Conservation (phyloP, 495 filamentous ascomycete genomes). For the Cercophora samala region DNA sequence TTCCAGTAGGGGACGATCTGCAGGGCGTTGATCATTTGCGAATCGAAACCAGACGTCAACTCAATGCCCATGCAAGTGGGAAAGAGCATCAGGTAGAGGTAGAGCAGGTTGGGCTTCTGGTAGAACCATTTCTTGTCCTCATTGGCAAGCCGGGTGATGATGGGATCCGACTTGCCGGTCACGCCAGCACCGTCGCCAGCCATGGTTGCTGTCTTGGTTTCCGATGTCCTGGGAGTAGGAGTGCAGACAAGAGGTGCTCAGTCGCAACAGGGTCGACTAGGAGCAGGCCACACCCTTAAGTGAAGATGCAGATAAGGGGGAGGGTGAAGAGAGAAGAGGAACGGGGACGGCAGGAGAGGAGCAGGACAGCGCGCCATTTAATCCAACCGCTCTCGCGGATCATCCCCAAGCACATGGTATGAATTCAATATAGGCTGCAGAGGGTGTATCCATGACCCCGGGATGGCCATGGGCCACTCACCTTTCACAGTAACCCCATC, state of each 20-base stretch:
- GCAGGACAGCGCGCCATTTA: slow-evolving; percentile 5
- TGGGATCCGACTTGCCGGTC: slow-evolving; percentile 40
- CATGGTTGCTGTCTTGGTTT: slow-evolving; percentile 15
- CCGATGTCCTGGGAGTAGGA: neutral
- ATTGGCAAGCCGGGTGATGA: slow-evolving; percentile 46
- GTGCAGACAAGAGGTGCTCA: neutral
- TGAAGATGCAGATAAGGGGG: neutral
- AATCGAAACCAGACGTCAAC: slow-evolving; percentile 70
- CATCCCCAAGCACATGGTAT: neutral
- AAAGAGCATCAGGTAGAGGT: slow-evolving; percentile 58
- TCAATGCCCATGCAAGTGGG: slow-evolving; percentile 67
- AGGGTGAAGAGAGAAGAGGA: neutral
- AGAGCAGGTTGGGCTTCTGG: slow-evolving; percentile 58
- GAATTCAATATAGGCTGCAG: slow-evolving; percentile 6
- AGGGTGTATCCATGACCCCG: slow-evolving; percentile 11
- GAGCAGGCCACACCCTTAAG: neutral
- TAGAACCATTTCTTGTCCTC: slow-evolving; percentile 56
- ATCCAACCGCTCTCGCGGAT: slow-evolving; percentile 10
- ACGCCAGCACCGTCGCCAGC: slow-evolving; percentile 19
- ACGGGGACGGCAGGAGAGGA: neutral
- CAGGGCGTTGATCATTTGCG: slow-evolving; percentile 66
- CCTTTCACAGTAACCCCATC: neutral
- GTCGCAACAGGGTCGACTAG: neutral
- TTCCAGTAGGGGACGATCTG: slow-evolving; percentile 58
- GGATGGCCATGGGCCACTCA: slow-evolving; percentile 7